Evolutionary conservation across 2,329 filamentous ascomycete genomes (phyloP), one percentile per base, ranked within the genome.

Genomic region (Orbilia oligospora): DNA sequence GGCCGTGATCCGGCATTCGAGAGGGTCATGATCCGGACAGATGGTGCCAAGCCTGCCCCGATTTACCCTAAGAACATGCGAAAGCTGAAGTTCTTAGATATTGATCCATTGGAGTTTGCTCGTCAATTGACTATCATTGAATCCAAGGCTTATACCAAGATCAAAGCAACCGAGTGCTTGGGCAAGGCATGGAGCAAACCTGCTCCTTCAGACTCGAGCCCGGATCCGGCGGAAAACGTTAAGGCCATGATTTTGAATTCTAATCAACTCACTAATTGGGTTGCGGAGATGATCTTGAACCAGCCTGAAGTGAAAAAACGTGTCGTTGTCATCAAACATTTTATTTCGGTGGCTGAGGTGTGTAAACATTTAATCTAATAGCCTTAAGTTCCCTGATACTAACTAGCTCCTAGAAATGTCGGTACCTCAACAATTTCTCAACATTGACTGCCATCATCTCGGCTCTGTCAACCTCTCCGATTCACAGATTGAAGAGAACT

Each of bases 171-270:
- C 0, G 96, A 99, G 84, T 98, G 95, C 84, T 87, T 99, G 79
- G 97, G 97, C 86, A 99, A 99, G 87, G 97, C 94, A 4, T 99
- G 96, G 96, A 94, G 97, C 85, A 98, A 97, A 88, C 92, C 94
- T 38, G 91, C 91, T 77, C 92, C 94, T 46, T 92, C 94, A 80
- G 89, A 91, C 5, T 80, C 80, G 20, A 79, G 56, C 24, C 79
- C 80, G 27, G 81, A 82, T 76, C 93, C 94, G 38, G 94, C 96
- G 9, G 90, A 93, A 0, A 98, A 99, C 82, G 93, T 99, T 81
- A 97, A 98, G 85, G 93, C 94, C 9, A 88, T 99, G 80, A 99
- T 99, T 85, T 87, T 98, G 66, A 96, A 99, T 85, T 98, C 96
- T 0, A 99, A 99, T 83, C 95, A 98, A 84, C 91, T 99, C 87